phyloP scores from a whole-genome alignment of 345 rosid genomes.

The Pseudoturritis turrita region DNA sequence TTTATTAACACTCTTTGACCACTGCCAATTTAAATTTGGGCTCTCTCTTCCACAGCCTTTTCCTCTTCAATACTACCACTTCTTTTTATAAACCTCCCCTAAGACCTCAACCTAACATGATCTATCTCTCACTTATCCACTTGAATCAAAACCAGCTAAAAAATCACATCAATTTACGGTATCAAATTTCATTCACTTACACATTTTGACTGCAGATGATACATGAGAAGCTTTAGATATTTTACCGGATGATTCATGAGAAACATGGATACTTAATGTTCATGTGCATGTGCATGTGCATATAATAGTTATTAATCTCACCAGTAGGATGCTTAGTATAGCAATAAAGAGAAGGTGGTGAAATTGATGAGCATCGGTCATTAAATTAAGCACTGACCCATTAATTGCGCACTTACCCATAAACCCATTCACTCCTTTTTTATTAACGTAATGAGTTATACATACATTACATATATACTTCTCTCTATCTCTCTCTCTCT shows the following conservation, averaged over 20 bases:
- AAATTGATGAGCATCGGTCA: slow-evolving; percentile 34
- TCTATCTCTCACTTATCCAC: background rate
- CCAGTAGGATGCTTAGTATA: slow-evolving; percentile 31
- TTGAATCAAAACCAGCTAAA: no score
- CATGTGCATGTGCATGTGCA: slow-evolving; percentile 26
- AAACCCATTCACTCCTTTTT: slow-evolving; percentile 16
- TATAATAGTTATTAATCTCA: slow-evolving; percentile 26
- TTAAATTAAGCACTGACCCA: slow-evolving; percentile 34
- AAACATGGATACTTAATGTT: slow-evolving; percentile 23
- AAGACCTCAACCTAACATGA: background rate
- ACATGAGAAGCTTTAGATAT: background rate
- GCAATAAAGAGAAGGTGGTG: slow-evolving; percentile 34
- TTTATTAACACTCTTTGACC: slow-evolving; percentile 31
- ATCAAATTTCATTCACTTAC: background rate
- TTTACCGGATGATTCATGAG: background rate
- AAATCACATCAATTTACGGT: background rate
- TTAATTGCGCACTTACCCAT: slow-evolving; percentile 34
- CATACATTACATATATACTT: background rate
- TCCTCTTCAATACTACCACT: background rate
- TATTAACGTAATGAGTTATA: background rate
- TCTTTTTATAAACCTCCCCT: background rate
- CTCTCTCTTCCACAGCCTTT: slow-evolving; percentile 9
- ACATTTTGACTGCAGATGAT: no score
- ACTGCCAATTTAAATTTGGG: slow-evolving; percentile 3
- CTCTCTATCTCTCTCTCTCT: background rate